phyloP scores from a whole-genome alignment of 257 asterid species.

The Solanum bulbocastanum region DNA sequence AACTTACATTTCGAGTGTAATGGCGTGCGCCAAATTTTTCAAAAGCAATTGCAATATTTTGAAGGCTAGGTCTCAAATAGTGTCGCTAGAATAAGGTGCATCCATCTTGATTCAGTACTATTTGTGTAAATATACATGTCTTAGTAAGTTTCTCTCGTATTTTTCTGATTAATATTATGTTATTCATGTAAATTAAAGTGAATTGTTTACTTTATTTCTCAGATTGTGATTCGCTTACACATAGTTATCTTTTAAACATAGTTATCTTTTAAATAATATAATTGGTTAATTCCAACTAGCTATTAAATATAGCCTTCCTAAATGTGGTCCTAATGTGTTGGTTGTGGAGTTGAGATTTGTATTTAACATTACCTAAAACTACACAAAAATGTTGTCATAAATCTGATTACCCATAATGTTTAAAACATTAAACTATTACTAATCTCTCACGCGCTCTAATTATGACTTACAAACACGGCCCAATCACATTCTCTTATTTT shows the following conservation, averaged over 20 bases:
- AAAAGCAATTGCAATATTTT: too few species aligned
- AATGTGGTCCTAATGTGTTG: neutral
- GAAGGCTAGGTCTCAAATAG: neutral
- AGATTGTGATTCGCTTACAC: neutral
- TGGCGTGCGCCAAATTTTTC: neutral
- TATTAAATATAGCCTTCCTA: neutral
- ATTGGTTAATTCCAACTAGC: neutral
- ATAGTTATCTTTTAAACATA: neutral
- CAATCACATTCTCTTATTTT: neutral
- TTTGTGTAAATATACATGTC: neutral
- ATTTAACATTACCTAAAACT: neutral
- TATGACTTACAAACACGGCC: neutral
- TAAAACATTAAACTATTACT: neutral
- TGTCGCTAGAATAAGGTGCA: rapidly evolving
- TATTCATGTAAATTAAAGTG: neutral
- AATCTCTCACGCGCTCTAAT: neutral
- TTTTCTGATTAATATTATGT: neutral
- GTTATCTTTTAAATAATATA: too few species aligned
- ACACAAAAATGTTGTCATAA: neutral
- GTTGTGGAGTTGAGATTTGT: neutral
- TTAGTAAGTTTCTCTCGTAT: neutral
- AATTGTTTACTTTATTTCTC: neutral
- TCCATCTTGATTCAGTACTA: neutral
- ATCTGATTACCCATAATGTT: neutral
- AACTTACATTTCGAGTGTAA: too few species aligned